Base-by-base conservation (phyloP, 169 alveolate genomes). In the Theileria luwenshuni region DNA sequence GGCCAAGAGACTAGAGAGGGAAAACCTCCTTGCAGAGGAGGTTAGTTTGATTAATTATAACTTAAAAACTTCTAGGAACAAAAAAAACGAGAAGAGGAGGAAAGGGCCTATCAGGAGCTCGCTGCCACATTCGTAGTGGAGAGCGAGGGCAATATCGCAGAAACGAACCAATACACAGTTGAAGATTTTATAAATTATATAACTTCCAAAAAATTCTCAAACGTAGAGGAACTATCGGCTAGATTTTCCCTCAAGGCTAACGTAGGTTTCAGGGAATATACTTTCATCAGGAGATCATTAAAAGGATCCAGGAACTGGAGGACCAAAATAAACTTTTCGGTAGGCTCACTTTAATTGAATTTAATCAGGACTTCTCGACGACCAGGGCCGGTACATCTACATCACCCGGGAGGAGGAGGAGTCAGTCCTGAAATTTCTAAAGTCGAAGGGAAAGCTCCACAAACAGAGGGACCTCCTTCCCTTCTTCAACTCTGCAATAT, bases 311-410 rank as follows among this genome's bases (percentile, higher is more conserved):
- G 25, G 73, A 81, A 28, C 62, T 81, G 30, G 89, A 81, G 71
- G 80, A 23, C 12, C 79, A 81, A 21, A 69, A 67, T 38, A 74
- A 60, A 35, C 28, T 81, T 38, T 81, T 81, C 67, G 89, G 89
- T 59, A 41, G 47, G 23, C 32, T 65, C 15, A 17, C 1, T 33
- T 6, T 7, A 27, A 0, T 15, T 27, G 32, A 1, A 17, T 2
- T 15, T 45, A 17, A 25, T 45, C 32, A 63, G 72, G 72, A 25
- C 76, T 71, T 1, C 47, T 71, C 15, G 85, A 81, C 32, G 85
- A 72, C 25, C 73, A 74, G 32, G 89, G 89, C 33, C 81, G 84
- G 10, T 81, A 81, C 51, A 21, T 81, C 25, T 63, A 81, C 63
- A 73, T 81, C 23, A 64, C 77, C 2, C 76, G 70, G 30, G 47